Evolutionary conservation across 129 eudicot species (phyloP).

Genomic region (Saposhnikovia divaricata): DNA sequence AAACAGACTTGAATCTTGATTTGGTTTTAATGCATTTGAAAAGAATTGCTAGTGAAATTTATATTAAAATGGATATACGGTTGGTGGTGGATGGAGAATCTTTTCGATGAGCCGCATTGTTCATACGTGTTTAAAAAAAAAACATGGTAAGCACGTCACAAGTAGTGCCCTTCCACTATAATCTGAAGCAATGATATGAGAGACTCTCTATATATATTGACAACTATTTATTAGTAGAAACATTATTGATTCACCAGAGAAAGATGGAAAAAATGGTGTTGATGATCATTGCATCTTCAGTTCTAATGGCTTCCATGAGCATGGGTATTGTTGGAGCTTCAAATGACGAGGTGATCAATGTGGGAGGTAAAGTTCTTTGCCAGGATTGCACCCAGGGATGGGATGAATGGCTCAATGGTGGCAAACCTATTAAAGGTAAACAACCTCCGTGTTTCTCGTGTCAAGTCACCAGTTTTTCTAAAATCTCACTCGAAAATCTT

Average conservation of each 20-base stretch:
- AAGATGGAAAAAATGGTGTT: constrained; percentile 11
- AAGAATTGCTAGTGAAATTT: neutral
- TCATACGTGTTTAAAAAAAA: neutral
- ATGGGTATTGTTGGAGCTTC: constrained; percentile 20
- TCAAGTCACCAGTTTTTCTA: neutral
- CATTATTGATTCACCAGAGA: neutral
- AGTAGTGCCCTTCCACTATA: constrained; percentile 49
- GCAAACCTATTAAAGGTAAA: constrained; percentile 64
- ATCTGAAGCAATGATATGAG: neutral
- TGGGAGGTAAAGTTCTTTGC: constrained; percentile 80
- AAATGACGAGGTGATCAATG: constrained; percentile 28
- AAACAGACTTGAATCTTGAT: no score
- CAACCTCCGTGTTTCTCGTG: neutral
- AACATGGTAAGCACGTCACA: constrained; percentile 50
- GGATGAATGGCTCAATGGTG: constrained; percentile 60
- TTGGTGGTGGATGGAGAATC: neutral
- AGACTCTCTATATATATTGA: neutral
- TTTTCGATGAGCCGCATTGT: neutral
- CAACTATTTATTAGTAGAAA: neutral
- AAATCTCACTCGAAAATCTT: neutral
- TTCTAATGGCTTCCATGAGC: constrained; percentile 12
- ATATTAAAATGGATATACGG: neutral
- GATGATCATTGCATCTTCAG: constrained; percentile 31
- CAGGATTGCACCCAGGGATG: constrained; percentile 70
- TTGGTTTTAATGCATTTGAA: neutral